Base-by-base conservation (phyloP, 1,284 basidiomycete genomes). In the Neonothopanus nambi region DNA sequence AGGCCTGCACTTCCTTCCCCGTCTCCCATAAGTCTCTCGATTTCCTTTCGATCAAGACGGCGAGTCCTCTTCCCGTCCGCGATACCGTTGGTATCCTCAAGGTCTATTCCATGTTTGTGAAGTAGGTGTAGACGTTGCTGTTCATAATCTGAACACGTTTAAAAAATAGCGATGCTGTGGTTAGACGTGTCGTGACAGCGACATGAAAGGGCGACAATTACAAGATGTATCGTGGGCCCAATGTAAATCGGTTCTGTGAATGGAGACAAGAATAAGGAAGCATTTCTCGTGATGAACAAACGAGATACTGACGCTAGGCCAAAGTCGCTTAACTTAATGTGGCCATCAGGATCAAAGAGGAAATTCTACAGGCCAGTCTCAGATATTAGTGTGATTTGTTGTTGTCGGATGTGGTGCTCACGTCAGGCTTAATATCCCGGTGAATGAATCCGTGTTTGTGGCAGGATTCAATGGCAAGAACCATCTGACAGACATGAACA, bases 371-470 rank as follows among this genome's bases (percentile, higher is more conserved):
- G 61, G 64, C 59, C 17, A 58, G 61, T 64, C 60, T 61, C 61
- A 53, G 57, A 33, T 13, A 33, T 33, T 33, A 33, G 30, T 33
- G 9, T 33, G 30, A 33, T 33, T 8, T 11, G 9, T 33, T 33
- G 30, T 13, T 13, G 13, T 11, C n/a, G 13, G 8, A 8, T 33
- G 30, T 52, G 52, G 56, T 56, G 73, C 86, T 68, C 69, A 91
- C 87, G 72, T 93, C 91, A 58, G 93, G 93, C 73, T 96, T 96
- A 74, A 98, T 96, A 75, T 98, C 95, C 51, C 95, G 85, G 74
- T 98, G 95, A 63, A 98, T 97, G 75, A 96, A 98, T 3, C 95
- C 95, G 61, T 93, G 86, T 65, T 86, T 87, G 73, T 98, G 96
- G 65, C 93, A 95, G 61, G 91, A 89, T 69, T 96, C 90, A 59